phyloP scores from a whole-genome alignment of 345 rosid genomes.

The Rhizophora mangle region DNA sequence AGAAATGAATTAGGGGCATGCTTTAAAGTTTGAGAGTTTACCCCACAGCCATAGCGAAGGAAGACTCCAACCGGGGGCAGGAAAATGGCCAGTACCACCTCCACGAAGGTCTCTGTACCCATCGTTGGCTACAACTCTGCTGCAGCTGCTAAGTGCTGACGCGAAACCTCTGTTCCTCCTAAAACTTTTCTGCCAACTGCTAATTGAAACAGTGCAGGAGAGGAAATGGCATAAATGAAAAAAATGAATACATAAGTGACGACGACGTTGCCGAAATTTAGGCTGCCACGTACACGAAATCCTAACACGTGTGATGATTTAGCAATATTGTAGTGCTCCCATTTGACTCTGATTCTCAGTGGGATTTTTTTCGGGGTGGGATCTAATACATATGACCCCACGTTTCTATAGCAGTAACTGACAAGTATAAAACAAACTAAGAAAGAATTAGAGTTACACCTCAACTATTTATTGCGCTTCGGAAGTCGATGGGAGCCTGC shows the following conservation, averaged over 20 bases:
- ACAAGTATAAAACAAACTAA: too few species aligned
- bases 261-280: neutral
- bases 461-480: too few species aligned
- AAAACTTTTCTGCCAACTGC: neutral
- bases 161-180: neutral
- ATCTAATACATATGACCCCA: neutral
- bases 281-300: slow-evolving; percentile 7
- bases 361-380: neutral
- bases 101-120: slow-evolving; percentile 84
- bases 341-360: slow-evolving; percentile 1
- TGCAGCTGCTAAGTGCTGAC: neutral
- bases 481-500: too few species aligned
- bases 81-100: slow-evolving; percentile 78
- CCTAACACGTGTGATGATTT: slow-evolving; percentile 7
- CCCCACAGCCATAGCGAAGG: slow-evolving; percentile 91
- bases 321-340: neutral
- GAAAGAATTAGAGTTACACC: too few species aligned
- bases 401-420: neutral
- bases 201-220: too few species aligned
- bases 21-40: slow-evolving; percentile 15
- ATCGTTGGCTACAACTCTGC: slow-evolving; percentile 14
- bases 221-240: neutral
- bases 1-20: neutral
- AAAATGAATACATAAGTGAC: neutral
- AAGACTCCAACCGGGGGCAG: slow-evolving; percentile 92